Percentiles rank a stretch among this genome's conserved stretches.
Conservation (phyloP, 1,284 basidiomycete species). For the Rhodotorula sp. region DNA sequence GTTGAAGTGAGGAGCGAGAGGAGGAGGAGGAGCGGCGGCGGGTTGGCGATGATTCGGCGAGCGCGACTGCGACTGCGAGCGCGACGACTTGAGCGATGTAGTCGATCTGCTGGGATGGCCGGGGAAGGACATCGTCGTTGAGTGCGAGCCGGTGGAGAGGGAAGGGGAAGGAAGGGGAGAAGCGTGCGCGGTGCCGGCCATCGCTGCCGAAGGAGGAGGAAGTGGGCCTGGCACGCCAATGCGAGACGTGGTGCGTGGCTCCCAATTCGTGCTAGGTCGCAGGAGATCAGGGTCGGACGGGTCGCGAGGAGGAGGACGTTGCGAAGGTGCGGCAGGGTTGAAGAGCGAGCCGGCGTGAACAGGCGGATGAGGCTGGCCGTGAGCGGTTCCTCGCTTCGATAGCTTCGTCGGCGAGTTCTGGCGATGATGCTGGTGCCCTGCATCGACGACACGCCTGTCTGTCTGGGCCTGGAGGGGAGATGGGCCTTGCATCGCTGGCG, state of each 20-base stretch:
- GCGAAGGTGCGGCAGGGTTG: neutral
- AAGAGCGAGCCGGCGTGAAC: neutral
- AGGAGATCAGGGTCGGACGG: too few species aligned
- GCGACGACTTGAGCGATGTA: neutral
- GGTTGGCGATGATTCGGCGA: neutral
- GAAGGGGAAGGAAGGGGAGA: neutral
- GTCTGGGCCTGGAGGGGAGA: too few species aligned
- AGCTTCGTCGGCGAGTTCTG: neutral
- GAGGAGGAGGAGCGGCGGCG: neutral
- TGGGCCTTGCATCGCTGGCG: too few species aligned
- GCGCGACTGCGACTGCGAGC: neutral
- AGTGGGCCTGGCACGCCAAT: neutral
- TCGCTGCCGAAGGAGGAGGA: neutral
- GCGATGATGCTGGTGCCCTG: too few species aligned
- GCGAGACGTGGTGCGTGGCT: neutral
- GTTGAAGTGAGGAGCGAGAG: neutral
- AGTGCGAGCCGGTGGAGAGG: too few species aligned
- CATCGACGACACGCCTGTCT: too few species aligned
- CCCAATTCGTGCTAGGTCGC: too few species aligned
- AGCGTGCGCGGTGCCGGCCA: too few species aligned
- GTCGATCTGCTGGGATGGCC: neutral
- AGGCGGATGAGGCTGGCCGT: constrained; percentile 16
- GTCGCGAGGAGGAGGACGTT: neutral
- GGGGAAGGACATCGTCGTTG: neutral
- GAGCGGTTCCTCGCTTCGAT: constrained; percentile 22